phyloP scores from a whole-genome alignment of 169 alveolate genomes.

The Plasmodium cynomolgi region DNA sequence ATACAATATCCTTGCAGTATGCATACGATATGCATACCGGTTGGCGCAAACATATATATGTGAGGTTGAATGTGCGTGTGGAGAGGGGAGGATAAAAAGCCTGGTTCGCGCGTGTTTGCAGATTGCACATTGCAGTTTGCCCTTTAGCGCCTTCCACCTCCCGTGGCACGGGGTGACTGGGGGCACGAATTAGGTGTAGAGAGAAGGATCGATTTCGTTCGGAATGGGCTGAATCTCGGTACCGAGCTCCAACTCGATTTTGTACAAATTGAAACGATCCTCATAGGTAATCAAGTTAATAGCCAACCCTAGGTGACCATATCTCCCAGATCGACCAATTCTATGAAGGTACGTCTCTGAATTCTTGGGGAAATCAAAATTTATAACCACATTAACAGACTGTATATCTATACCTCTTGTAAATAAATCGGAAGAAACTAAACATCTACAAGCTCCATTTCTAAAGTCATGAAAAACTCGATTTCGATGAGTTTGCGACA shows the following conservation, averaged over 20 bases:
- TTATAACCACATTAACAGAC: slow-evolving; percentile 98
- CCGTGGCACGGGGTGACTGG: background rate
- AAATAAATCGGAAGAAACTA: slow-evolving; percentile 95
- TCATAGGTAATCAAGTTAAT: slow-evolving; percentile 95
- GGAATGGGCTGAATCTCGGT: slow-evolving; percentile 99
- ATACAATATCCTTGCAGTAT: background rate
- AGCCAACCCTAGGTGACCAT: slow-evolving; percentile 98
- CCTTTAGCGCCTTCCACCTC: background rate
- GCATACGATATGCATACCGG: background rate
- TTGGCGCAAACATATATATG: background rate
- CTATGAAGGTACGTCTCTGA: slow-evolving; percentile 97
- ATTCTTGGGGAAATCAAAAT: slow-evolving; percentile 98
- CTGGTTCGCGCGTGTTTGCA: slow-evolving; percentile 1
- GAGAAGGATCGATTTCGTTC: slow-evolving; percentile 91
- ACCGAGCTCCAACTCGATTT: slow-evolving; percentile 96
- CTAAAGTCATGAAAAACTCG: slow-evolving; percentile 98
- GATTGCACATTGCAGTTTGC: background rate
- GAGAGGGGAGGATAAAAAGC: background rate
- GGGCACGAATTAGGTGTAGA: slow-evolving; percentile 85
- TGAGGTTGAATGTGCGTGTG: background rate
- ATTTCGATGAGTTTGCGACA: slow-evolving; percentile 96
- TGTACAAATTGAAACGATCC: slow-evolving; percentile 89
- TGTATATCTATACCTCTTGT: slow-evolving; percentile 99
- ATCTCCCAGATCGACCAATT: slow-evolving; percentile 98
- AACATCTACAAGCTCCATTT: slow-evolving; percentile 96